Evolutionary conservation across 441 rosid genomes (phyloP), one percentile per base, ranked within the genome.

Genomic region (Populus hybrid): DNA sequence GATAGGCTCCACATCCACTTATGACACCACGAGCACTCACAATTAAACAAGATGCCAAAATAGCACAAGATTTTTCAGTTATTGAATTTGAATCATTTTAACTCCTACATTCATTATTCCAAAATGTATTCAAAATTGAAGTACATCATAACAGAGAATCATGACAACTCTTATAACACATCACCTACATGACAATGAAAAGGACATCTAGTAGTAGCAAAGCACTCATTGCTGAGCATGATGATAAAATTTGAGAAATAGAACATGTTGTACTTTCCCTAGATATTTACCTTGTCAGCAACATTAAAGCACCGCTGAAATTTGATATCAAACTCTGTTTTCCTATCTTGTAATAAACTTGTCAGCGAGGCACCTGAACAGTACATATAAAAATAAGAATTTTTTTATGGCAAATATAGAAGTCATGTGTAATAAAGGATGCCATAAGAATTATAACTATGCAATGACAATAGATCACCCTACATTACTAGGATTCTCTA

Each of bases 311-410:
- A 74, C 71, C 73, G 83, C 72, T 85, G 85, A 79, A 93, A 97
- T 83, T 89, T 92, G 75, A 82, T 66, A 83, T 93, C 93, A 83
- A 97, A 97, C 66, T 93, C 93, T 80, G 75, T 77, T 81, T 87
- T 90, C 87, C 88, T 92, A 83, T 82, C 86, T 64, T 83, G 74
- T 76, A 94, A 85, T 77, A 80, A 85, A 79, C 77, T 89, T 81
- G 92, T 86, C 83, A 94, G 83, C 29, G 80, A 84, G 68, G 85
- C 72, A 78, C 95, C 98, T 93, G 84, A 4, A 72, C 28, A 85
- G 71, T 64, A 78, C 21, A 63, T 10, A 77, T 61, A 12, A 77
- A 72, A 77, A 38, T 23, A 29, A 65, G 77, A 79, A 45, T 50
- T 42, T 45, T n/a, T 35, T 12, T 50, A 74, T 53, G 42, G 26